These are phyloP conservation scores for Aciculoconidium aculeatum DNA, from an alignment of 805 yeast species.

Conservation along the genomic window DNA sequence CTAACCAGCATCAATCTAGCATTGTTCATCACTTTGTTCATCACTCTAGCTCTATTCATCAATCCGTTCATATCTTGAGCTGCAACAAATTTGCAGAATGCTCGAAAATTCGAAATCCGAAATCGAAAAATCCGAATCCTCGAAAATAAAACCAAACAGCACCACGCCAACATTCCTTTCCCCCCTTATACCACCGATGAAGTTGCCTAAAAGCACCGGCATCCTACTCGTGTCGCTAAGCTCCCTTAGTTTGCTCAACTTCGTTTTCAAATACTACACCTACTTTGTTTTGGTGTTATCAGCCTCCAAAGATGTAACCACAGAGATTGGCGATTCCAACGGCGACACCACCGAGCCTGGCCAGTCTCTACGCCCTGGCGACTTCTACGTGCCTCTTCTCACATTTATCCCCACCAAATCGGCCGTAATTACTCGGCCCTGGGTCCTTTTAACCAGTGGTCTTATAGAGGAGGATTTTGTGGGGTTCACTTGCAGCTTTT, in stretches of 20 bases:
- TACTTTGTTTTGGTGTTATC: conserved; percentile 30
- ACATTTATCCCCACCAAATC: conserved; percentile 44
- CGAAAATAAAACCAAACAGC: too few species aligned
- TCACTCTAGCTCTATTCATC: too few species aligned
- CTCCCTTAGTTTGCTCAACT: conserved; percentile 27
- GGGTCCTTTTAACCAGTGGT: conserved; percentile 45
- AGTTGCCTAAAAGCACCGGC: conserved; percentile 28
- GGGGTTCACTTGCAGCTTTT: conserved; percentile 30
- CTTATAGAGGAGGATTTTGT: conserved; percentile 42
- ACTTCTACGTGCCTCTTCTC: conserved; percentile 44
- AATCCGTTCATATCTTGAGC: too few species aligned
- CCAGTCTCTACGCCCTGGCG: conserved; percentile 43
- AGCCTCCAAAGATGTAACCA: conserved; percentile 23
- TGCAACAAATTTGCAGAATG: too few species aligned
- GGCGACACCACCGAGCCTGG: conserved; percentile 35
- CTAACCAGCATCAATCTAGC: too few species aligned
- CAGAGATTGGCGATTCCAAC: conserved; percentile 1
- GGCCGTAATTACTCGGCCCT: conserved; percentile 36
- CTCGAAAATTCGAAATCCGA: too few species aligned
- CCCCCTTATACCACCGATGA: conserved; percentile 23
- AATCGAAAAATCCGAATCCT: too few species aligned
- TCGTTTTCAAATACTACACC: conserved; percentile 31
- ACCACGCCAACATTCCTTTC: conserved; percentile 2
- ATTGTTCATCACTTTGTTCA: too few species aligned
- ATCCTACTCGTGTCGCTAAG: conserved; percentile 28